Conservation (phyloP, 2,329 filamentous ascomycete genomes). For the Arthrobotrys megalospora region DNA sequence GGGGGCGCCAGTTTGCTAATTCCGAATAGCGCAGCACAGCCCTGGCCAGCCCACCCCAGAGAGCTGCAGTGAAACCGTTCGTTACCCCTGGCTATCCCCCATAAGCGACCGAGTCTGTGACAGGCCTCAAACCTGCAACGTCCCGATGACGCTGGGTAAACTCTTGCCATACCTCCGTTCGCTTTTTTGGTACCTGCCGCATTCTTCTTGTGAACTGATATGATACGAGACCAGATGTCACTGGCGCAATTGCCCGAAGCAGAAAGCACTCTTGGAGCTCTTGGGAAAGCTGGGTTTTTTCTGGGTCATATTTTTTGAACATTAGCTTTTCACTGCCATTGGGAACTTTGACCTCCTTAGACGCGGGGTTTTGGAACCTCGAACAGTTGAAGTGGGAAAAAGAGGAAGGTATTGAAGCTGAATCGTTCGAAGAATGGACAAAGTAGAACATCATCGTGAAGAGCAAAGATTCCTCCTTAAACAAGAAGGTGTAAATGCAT, state of each 20-base stretch:
- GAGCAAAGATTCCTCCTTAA: background rate
- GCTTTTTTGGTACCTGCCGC: conserved; percentile 11
- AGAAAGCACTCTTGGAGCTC: background rate
- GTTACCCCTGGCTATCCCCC: conserved; percentile 21
- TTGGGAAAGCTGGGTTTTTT: background rate
- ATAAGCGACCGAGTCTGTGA: conserved; percentile 49
- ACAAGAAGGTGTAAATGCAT: conserved; percentile 12
- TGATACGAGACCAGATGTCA: conserved; percentile 52
- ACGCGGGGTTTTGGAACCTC: conserved; percentile 5
- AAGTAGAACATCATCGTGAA: background rate
- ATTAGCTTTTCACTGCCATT: background rate
- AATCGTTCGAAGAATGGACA: conserved; percentile 3
- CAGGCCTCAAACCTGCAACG: conserved; percentile 50
- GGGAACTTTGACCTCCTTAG: conserved; percentile 16
- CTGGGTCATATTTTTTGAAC: background rate
- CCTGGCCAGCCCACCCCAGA: background rate
- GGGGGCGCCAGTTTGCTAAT: background rate
- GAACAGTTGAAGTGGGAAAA: background rate
- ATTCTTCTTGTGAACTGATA: conserved; percentile 44
- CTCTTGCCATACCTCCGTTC: background rate
- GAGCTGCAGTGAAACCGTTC: conserved; percentile 23
- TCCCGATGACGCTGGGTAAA: conserved; percentile 34
- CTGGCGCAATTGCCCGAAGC: conserved; percentile 37
- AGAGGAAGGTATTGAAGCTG: conserved; percentile 2
- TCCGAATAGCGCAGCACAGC: conserved; percentile 28